Percentiles rank a stretch among this genome's conserved stretches.
Conservation (phyloP, 2,329 filamentous ascomycete genomes). For the Beauveria sp. region DNA sequence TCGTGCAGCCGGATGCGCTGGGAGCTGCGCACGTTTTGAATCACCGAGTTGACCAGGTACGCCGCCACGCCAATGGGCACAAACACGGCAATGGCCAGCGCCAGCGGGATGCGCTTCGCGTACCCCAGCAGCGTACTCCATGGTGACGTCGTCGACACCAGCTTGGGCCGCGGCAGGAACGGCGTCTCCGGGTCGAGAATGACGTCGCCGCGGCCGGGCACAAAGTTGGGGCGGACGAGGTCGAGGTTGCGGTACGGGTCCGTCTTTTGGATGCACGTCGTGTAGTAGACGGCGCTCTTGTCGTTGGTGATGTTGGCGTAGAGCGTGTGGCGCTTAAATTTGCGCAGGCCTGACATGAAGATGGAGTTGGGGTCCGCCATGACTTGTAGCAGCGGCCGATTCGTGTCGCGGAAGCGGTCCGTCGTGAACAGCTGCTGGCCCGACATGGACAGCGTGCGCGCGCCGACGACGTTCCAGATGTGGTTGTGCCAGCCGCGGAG, state of each 20-base stretch:
- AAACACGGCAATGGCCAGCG: slow-evolving; percentile 58
- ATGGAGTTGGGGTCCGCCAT: slow-evolving; percentile 78
- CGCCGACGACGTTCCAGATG: slow-evolving; percentile 77
- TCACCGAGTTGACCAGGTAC: slow-evolving; percentile 66
- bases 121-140: slow-evolving; percentile 24
- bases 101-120: slow-evolving; percentile 52
- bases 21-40: slow-evolving; percentile 69
- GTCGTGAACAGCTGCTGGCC: slow-evolving; percentile 83
- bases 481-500: slow-evolving; percentile 57
- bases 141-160: slow-evolving; percentile 21
- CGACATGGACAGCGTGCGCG: slow-evolving; percentile 71
- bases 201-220: slow-evolving; percentile 65
- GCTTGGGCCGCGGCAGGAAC: slow-evolving; percentile 39
- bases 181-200: slow-evolving; percentile 64
- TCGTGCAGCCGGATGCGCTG: slow-evolving; percentile 72
- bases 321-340: slow-evolving; percentile 67
- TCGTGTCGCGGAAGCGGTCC: slow-evolving; percentile 76
- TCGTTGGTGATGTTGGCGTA: slow-evolving; percentile 90
- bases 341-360: slow-evolving; percentile 71
- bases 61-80: slow-evolving; percentile 64
- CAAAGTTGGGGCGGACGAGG: slow-evolving; percentile 62
- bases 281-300: slow-evolving; percentile 73
- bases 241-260: slow-evolving; percentile 69
- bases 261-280: slow-evolving; percentile 65
- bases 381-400: slow-evolving; percentile 69